A percentile compares a stretch with the other conserved stretches of the same genome.
These are phyloP conservation scores for Trichocladium antarcticum DNA, from an alignment of 495 filamentous ascomycete genomes.

Conservation along the genomic window DNA sequence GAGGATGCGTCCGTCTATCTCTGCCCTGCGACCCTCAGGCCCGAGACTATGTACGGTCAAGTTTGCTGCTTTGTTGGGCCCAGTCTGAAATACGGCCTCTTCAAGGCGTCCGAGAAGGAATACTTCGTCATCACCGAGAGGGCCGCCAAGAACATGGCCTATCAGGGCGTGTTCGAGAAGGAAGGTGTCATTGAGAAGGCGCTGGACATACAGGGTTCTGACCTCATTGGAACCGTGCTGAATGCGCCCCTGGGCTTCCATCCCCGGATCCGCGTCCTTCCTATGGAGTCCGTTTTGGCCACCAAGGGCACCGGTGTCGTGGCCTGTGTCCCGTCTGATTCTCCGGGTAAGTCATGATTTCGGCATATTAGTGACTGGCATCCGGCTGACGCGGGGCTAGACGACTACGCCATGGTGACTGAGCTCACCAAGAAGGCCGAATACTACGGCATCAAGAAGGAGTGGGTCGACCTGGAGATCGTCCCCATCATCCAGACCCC, in stretches of 20 bases:
- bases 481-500: constrained; percentile 83
- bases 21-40: constrained; percentile 80
- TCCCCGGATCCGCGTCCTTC: constrained; percentile 71
- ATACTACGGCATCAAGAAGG: constrained; percentile 91
- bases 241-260: constrained; percentile 86
- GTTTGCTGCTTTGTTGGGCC: constrained; percentile 92
- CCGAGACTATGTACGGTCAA: constrained; percentile 98
- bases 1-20: constrained; percentile 74
- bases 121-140: constrained; percentile 79
- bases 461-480: constrained; percentile 88
- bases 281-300: constrained; percentile 86
- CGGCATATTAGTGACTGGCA: background rate
- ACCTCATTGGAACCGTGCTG: constrained; percentile 74
- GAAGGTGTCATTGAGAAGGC: constrained; percentile 66
- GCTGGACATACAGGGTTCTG: constrained; percentile 60
- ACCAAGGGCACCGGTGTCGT: constrained; percentile 96
- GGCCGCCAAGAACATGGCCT: constrained; percentile 91
- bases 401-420: constrained; percentile 81
- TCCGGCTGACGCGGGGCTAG: constrained; percentile 20
- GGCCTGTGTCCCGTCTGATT: constrained; percentile 88
- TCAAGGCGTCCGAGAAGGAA: constrained; percentile 70
- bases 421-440: constrained; percentile 96
- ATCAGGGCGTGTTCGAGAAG: constrained; percentile 72
- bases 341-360: constrained; percentile 37
- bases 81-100: constrained; percentile 61